Percentiles rank a stretch among this genome's conserved stretches.
These are phyloP conservation scores for Cytospora chrysosperma DNA, from an alignment of 2,329 filamentous ascomycete species.

Conservation along the genomic window DNA sequence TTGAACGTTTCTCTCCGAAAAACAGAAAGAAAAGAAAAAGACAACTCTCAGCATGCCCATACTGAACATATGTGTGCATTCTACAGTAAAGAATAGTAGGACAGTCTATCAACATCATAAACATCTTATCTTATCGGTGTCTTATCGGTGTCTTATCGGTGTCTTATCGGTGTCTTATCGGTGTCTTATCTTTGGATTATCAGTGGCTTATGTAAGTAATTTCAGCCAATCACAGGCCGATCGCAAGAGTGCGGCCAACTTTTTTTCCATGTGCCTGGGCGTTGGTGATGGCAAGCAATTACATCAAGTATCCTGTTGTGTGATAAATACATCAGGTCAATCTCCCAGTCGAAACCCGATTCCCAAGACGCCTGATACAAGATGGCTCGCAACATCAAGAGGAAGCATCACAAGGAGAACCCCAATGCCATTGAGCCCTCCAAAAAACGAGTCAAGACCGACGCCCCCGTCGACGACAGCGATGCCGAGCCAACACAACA, in stretches of 20 bases:
- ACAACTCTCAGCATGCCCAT: too few relatives aligned
- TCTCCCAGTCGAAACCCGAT: background rate
- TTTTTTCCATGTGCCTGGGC: constrained; percentile 12
- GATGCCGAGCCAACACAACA: constrained; percentile 24
- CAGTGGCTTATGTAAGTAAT: constrained; percentile 6
- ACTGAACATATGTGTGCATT: too few relatives aligned
- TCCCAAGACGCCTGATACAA: background rate
- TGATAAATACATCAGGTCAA: background rate
- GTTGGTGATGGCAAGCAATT: background rate
- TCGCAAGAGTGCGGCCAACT: constrained; percentile 10
- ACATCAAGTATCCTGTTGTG: too few relatives aligned
- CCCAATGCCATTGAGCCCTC: constrained; percentile 22
- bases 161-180: background rate
- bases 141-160: constrained; percentile 5
- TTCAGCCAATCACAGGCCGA: constrained; percentile 15
- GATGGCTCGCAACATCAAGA: constrained; percentile 24
- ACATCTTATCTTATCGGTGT: too few relatives aligned
- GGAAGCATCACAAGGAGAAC: constrained; percentile 23
- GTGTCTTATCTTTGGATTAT: constrained; percentile 14
- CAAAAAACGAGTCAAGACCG: constrained; percentile 28
- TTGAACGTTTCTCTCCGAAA: too few relatives aligned
- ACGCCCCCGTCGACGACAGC: constrained; percentile 24
- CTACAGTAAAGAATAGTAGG: too few relatives aligned
- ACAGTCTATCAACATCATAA: too few relatives aligned
- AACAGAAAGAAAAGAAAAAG: too few relatives aligned